Conservation (phyloP, 2,329 filamentous ascomycete genomes). For the Aspergillus luchuensis region DNA sequence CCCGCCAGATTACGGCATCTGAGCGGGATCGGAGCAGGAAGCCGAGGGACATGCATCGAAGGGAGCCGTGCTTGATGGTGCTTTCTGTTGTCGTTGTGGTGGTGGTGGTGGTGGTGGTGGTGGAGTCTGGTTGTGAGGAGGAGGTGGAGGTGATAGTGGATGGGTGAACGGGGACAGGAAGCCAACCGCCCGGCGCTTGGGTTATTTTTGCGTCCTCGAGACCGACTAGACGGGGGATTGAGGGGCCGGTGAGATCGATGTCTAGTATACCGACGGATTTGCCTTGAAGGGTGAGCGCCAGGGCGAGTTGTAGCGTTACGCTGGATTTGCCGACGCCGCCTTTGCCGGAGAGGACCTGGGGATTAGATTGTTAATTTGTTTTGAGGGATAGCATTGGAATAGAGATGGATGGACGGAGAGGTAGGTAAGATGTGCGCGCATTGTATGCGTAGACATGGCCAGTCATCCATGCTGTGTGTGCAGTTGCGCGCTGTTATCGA, state of each 20-base stretch:
- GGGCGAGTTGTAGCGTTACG: conserved; percentile 91
- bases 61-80: conserved; percentile 33
- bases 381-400: background rate
- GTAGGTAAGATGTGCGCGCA: background rate
- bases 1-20: conserved; percentile 95
- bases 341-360: conserved; percentile 83
- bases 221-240: conserved; percentile 91
- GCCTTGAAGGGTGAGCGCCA: conserved; percentile 81
- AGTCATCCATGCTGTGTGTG: background rate
- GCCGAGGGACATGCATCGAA: conserved; percentile 83
- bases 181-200: conserved; percentile 88
- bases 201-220: conserved; percentile 87
- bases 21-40: conserved; percentile 82
- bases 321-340: conserved; percentile 98
- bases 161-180: conserved; percentile 80
- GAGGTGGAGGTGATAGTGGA: background rate
- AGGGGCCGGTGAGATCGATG: conserved; percentile 92
- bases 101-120: too few species aligned
- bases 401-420: background rate
- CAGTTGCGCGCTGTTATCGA: conserved; percentile 39
- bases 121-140: too few species aligned
- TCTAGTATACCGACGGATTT: conserved; percentile 93
- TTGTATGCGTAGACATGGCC: background rate
- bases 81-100: too few species aligned
- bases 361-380: conserved; percentile 14